phyloP scores from a whole-genome alignment of 768 basidiomycete species.

The Baorangia bicolor region DNA sequence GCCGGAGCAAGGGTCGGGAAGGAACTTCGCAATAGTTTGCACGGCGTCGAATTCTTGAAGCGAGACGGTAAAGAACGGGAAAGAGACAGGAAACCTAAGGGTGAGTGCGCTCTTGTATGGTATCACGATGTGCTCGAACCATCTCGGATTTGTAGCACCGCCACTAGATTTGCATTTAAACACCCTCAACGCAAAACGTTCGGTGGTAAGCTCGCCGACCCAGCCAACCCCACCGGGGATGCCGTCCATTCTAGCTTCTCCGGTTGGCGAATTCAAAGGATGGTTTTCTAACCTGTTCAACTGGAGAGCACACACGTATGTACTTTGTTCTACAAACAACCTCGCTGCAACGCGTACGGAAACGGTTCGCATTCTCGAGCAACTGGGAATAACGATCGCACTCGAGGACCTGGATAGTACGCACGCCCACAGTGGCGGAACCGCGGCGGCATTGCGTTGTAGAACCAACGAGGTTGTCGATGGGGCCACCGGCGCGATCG shows the following conservation, averaged over 20 bases:
- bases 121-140: neutral
- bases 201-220: slow-evolving; percentile 50
- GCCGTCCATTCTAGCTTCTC: slow-evolving; percentile 56
- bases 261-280: slow-evolving; percentile 79
- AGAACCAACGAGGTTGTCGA: slow-evolving; percentile 50
- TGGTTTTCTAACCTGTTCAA: slow-evolving; percentile 97
- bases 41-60: slow-evolving; percentile 28
- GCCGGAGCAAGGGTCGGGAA: slow-evolving; percentile 38
- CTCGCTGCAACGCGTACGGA: slow-evolving; percentile 62
- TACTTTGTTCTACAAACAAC: slow-evolving; percentile 57
- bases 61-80: slow-evolving; percentile 44
- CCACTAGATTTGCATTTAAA: slow-evolving; percentile 50
- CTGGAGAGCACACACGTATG: slow-evolving; percentile 69
- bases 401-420: slow-evolving; percentile 46
- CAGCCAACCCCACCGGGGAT: slow-evolving; percentile 39
- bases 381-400: slow-evolving; percentile 60
- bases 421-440: slow-evolving; percentile 35
- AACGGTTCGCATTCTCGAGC: slow-evolving; percentile 60
- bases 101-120: slow-evolving; percentile 34
- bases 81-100: slow-evolving; percentile 50
- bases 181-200: slow-evolving; percentile 43
- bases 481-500: slow-evolving; percentile 35
- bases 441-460: slow-evolving; percentile 46
- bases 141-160: slow-evolving; percentile 42
- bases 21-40: slow-evolving; percentile 52